Base-by-base conservation (phyloP, 1,284 basidiomycete genomes). In the Rugiboletus extremiorientalis region DNA sequence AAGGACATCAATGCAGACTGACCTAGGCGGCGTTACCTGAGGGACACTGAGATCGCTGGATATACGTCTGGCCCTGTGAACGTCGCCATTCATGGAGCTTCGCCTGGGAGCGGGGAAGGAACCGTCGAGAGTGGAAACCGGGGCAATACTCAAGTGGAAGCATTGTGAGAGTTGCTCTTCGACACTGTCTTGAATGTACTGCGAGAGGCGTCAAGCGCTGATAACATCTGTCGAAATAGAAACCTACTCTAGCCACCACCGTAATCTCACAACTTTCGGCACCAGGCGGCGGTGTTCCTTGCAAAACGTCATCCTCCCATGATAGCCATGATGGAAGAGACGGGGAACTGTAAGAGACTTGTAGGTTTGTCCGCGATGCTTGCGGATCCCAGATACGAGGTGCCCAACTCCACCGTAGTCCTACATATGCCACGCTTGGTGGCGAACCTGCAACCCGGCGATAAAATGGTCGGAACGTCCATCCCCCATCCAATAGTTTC, bases 381-480 rank as follows among this genome's bases (percentile, higher is more conserved):
- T 98, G 96, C 11, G 96, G 96, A 76, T 99, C 96, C 95, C 96
- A 98, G 49, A 99, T 89, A 59, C 92, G 89, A 40, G 97, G 93
- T 50, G 89, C 84, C 94, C 96, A 99, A 37, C 85, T 82, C 93
- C 94, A 98, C 50, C 81, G 82, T n/a, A 92, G 74, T 56, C 91
- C 91, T 60, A 88, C 83, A 67, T 92, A 92, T 56, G 94, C 95
- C 57, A 94, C 86, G 51, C 84, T 79, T 30, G 91, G 87, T 16
- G 93, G 91, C 12, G 80, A 80, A 16, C 92, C 92, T 37, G 93
- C 89, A 55, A 98, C 84, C 72, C 89, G 89, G 54, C 94, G 87
- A 66, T 89, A 80, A 77, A 98, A 98, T 22, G 94, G 89, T 52
- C 94, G 84, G 77, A 99, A 99, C 50, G 88, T 82, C 95, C 96